Evolutionary conservation across 208 protist genomes (phyloP).

Genomic region (Leishmania turanica): DNA sequence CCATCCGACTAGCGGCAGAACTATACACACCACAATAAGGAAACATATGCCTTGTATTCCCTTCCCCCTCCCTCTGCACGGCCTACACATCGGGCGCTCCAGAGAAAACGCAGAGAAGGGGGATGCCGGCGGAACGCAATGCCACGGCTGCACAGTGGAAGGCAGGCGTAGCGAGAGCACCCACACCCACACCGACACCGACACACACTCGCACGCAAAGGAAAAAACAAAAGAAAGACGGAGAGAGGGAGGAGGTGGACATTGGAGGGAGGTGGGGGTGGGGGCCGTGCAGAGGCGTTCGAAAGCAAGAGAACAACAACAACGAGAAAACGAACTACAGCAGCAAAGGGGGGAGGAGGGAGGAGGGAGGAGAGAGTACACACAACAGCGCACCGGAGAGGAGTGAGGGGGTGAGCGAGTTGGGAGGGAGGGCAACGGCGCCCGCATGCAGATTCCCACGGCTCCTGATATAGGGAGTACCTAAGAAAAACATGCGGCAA

Average conservation of each 20-base stretch:
- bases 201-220: no score
- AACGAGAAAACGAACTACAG: no score
- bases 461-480: not conserved
- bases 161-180: no score
- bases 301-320: not conserved
- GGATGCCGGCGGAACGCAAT: not conserved
- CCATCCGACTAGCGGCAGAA: not conserved
- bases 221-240: not conserved
- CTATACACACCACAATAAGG: not conserved
- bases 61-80: no score
- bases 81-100: no score
- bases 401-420: not conserved
- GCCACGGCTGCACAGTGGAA: no score
- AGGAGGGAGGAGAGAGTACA: no score
- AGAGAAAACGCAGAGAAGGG: not conserved
- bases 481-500: not conserved
- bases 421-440: no score
- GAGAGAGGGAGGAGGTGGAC: conserved; percentile 1
- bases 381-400: no score
- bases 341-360: no score
- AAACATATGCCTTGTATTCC: not conserved
- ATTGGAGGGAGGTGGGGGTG: not conserved
- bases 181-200: no score
- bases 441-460: not conserved
- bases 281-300: not conserved